Evolutionary conservation across 768 basidiomycete species (phyloP).

Genomic region (Phylloporus scabripes): DNA sequence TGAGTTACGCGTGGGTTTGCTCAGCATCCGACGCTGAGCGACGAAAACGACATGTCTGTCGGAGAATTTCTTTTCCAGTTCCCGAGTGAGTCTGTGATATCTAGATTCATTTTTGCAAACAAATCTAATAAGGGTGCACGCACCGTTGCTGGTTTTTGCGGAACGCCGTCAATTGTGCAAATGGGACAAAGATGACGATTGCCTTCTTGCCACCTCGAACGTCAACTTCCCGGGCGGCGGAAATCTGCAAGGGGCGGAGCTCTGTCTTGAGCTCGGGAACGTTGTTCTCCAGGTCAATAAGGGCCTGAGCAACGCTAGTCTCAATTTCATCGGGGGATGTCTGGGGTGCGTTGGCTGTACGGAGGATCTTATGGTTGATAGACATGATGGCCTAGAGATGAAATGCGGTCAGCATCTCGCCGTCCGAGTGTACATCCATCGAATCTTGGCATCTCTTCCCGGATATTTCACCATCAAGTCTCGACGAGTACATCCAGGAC

Average conservation of each 20-base stretch:
- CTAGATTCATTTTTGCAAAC: conserved; percentile 6
- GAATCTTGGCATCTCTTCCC: conserved; percentile 30
- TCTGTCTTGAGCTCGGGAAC: conserved; percentile 98
- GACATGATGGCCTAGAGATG: conserved; percentile 50
- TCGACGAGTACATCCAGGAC: conserved; percentile 19
- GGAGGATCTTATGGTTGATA: conserved; percentile 81
- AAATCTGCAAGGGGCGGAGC: conserved; percentile 93
- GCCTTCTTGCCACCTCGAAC: conserved; percentile 99
- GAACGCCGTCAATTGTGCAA: conserved; percentile 97
- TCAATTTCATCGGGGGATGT: conserved; percentile 90
- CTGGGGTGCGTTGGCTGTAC: conserved; percentile 92
- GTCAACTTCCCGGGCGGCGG: conserved; percentile 97
- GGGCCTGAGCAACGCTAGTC: conserved; percentile 86
- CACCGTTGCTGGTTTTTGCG: conserved; percentile 96
- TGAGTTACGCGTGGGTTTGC: conserved; percentile 92
- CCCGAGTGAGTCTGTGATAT: conserved; percentile 78
- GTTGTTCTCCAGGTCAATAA: conserved; percentile 96
- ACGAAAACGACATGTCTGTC: conserved; percentile 99
- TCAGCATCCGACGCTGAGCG: conserved; percentile 96
- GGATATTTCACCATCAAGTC: conserved; percentile 12
- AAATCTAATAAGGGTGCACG: background rate
- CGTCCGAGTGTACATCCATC: conserved; percentile 49
- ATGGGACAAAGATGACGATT: conserved; percentile 96
- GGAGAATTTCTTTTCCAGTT: conserved; percentile 99
- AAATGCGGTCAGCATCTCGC: conserved; percentile 41